Evolutionary conservation across 1,284 basidiomycete species (phyloP), one percentile per base, ranked within the genome.

Genomic region (Puccinia novopanici): DNA sequence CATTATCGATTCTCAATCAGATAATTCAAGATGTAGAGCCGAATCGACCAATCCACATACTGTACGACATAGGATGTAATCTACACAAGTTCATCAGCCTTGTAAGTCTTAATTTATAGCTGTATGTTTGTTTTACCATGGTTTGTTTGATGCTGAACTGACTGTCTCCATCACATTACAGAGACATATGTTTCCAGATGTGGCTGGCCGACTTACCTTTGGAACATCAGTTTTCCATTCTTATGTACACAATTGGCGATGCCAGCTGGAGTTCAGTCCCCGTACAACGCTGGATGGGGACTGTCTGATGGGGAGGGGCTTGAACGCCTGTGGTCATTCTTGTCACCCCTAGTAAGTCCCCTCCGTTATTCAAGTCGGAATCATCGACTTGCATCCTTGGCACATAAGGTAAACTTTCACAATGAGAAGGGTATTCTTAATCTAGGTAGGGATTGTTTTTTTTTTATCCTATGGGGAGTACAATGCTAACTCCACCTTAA

Each of bases 201-300:
- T 19, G 12, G 5, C 12, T 19, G 24, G n/a, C 12, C 12, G 9
- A 17, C 37, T 65, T 40, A 27, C 37, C 2, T 65, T 65, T 63
- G 68, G 22, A 5, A 71, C 68, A 48, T 50, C 45, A 15, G 45
- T 71, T 8, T 71, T 71, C 22, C 68, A 71, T 24, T 27, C 68
- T 50, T 71, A 71, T 50, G 68, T 71, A 17, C 68, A 71, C 45
- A 50, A 48, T 22, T 71, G 68, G 68, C 12, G 9, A 30, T 71
- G 68, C n/a, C 68, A 71, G 50, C 0, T 71, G 6, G 68, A 71
- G 13, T 71, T 42, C 42, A 71, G 42, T 42, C 68, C 45, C 3
- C n/a, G 68, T 50, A 24, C 42, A 42, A 71, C 24, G 9, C 22
- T 5, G 68, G 68, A 12, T 71, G 68, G 68, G 68, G 68, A 40